Evolutionary conservation across 2,329 filamentous ascomycete species (phyloP).

Genomic region (Sclerotiophoma versabilis): DNA sequence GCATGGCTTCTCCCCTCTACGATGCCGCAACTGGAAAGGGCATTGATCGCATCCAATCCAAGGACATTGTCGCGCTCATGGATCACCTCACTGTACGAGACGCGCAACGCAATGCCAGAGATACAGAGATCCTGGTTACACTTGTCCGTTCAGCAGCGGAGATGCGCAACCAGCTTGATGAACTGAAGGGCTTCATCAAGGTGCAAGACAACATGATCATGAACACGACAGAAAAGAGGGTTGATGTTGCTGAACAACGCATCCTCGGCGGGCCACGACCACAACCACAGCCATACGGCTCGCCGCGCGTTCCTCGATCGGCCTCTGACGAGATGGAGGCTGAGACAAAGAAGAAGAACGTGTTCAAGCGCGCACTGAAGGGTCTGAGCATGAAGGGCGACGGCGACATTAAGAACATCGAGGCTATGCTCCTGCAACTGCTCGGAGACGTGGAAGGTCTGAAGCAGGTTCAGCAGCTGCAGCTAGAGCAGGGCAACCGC

Average conservation of each 20-base stretch:
- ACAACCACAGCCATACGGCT: conserved; percentile 66
- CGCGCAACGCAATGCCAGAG: conserved; percentile 91
- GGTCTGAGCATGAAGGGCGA: conserved; percentile 86
- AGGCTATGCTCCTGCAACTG: conserved; percentile 76
- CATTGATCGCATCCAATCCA: conserved; percentile 90
- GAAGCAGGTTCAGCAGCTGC: conserved; percentile 51
- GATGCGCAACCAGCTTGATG: conserved; percentile 95
- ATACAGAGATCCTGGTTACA: conserved; percentile 95
- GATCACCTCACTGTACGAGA: conserved; percentile 97
- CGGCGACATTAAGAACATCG: conserved; percentile 84
- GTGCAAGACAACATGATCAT: conserved; percentile 91
- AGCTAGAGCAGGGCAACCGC: conserved; percentile 40
- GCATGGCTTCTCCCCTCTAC: conserved; percentile 87
- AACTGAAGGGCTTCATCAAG: conserved; percentile 90
- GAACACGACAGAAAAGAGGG: conserved; percentile 83
- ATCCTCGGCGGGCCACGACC: conserved; percentile 86
- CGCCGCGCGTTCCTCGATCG: conserved; percentile 64
- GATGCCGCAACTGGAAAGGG: conserved; percentile 87
- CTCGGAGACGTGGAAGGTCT: conserved; percentile 85
- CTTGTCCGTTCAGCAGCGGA: conserved; percentile 93
- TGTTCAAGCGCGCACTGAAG: conserved; percentile 94
- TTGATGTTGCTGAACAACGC: conserved; percentile 82
- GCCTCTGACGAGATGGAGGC: conserved; percentile 62
- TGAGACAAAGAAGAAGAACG: conserved; percentile 82
- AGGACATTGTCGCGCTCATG: conserved; percentile 97